Evolutionary conservation across 164 flowering plant species (phyloP).

Genomic region (Magnolia changhungtana): DNA sequence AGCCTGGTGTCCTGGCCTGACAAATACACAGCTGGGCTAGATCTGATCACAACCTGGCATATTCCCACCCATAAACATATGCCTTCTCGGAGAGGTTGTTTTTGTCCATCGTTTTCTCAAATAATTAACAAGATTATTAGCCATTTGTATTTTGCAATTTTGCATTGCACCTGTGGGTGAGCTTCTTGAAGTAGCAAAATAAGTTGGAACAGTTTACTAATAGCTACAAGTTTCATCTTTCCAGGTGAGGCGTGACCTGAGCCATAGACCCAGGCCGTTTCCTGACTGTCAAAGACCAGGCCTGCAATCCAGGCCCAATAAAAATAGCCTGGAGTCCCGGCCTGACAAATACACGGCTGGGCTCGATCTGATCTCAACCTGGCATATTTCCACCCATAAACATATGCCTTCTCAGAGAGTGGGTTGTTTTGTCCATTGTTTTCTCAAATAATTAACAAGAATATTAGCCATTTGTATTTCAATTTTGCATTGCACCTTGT

Average conservation of each 20-base stretch:
- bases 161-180: not conserved
- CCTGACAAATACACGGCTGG: not conserved
- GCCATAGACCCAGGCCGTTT: not conserved
- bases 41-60: not conserved
- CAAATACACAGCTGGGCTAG: not conserved
- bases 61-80: not conserved
- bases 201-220: not conserved
- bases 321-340: not conserved
- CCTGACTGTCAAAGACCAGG: not conserved
- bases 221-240: not conserved
- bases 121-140: not conserved
- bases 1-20: not conserved
- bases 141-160: not conserved
- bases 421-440: not conserved
- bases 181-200: conserved; percentile 1
- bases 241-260: not conserved
- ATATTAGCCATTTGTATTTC: not conserved
- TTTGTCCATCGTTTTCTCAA: not conserved
- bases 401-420: not conserved
- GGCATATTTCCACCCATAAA: not conserved
- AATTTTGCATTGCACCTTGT: not conserved
- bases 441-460: not conserved
- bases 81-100: not conserved
- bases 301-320: not conserved
- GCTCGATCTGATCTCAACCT: not conserved